Percentiles rank a stretch among this genome's conserved stretches.
These are phyloP conservation scores for Medicago arabica DNA, from an alignment of 306 rosid genomes.

Conservation along the genomic window DNA sequence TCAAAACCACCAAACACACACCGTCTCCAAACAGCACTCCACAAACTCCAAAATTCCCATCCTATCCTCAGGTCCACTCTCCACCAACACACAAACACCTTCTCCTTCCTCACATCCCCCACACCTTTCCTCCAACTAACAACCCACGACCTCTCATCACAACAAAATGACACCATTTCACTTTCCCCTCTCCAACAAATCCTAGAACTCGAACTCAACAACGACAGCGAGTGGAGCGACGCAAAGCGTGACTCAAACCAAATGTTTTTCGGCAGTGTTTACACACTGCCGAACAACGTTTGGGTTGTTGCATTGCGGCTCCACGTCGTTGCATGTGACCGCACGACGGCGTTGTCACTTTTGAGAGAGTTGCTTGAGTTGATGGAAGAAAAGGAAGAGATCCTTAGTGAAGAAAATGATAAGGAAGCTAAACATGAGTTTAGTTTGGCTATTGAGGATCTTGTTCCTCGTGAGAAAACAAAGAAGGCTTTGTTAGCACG, in stretches of 20 bases:
- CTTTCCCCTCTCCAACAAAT: slow-evolving; percentile 57
- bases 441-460: slow-evolving; percentile 54
- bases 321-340: slow-evolving; percentile 64
- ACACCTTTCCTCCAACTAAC: slow-evolving; percentile 9
- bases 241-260: background rate
- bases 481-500: slow-evolving; percentile 53
- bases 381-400: slow-evolving; percentile 5
- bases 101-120: slow-evolving; percentile 37
- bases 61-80: slow-evolving; percentile 54
- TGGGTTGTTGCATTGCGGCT: slow-evolving; percentile 52
- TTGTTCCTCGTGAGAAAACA: slow-evolving; percentile 42
- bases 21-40: slow-evolving; percentile 50
- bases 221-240: slow-evolving; percentile 47
- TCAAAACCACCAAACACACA: slow-evolving; percentile 37
- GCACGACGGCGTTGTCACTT: slow-evolving; percentile 55
- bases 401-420: background rate
- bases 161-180: slow-evolving; percentile 29
- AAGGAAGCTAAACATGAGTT: slow-evolving; percentile 1
- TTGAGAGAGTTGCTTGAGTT: slow-evolving; percentile 48
- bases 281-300: slow-evolving; percentile 15
- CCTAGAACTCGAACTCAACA: slow-evolving; percentile 63
- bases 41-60: slow-evolving; percentile 55
- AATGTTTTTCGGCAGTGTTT: slow-evolving; percentile 48
- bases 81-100: background rate
- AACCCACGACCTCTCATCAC: background rate